These are phyloP conservation scores for Solanum pinnatisectum DNA, from an alignment of 257 asterid species.

Conservation along the genomic window DNA sequence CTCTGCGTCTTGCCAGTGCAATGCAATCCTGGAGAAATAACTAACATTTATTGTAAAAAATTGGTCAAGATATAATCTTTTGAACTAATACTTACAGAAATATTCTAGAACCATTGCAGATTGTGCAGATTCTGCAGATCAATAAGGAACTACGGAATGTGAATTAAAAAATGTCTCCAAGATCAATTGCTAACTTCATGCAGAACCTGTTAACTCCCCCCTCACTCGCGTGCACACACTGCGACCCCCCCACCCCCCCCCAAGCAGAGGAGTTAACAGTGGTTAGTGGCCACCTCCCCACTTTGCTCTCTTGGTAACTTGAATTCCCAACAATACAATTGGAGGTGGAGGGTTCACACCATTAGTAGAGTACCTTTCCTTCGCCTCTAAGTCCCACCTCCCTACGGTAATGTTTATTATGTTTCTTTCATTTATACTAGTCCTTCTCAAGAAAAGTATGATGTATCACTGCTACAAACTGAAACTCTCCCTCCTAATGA, in stretches of 20 bases:
- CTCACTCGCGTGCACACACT: neutral
- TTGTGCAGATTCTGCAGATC: neutral
- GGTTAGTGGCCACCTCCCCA: neutral
- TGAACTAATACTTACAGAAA: neutral
- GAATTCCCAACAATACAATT: neutral
- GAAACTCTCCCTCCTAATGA: neutral
- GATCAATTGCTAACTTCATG: neutral
- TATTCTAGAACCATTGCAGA: neutral
- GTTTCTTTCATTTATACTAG: neutral
- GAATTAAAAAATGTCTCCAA: neutral
- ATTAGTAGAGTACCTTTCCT: neutral
- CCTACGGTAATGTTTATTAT: neutral
- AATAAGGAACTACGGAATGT: neutral
- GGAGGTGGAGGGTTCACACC: neutral
- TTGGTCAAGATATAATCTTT: neutral
- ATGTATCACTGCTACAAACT: neutral
- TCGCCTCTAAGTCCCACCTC: neutral
- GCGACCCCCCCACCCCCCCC: neutral
- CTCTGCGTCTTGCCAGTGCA: slow-evolving; percentile 47
- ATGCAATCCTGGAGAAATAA: slow-evolving; percentile 54
- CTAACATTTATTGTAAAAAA: neutral
- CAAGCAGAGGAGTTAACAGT: neutral
- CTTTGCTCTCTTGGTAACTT: neutral
- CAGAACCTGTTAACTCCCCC: neutral
- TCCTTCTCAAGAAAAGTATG: neutral